A percentile compares a stretch with the other conserved stretches of the same genome.
phyloP scores from a whole-genome alignment of 768 basidiomycete genomes.

The Boletus vermiculosoides region DNA sequence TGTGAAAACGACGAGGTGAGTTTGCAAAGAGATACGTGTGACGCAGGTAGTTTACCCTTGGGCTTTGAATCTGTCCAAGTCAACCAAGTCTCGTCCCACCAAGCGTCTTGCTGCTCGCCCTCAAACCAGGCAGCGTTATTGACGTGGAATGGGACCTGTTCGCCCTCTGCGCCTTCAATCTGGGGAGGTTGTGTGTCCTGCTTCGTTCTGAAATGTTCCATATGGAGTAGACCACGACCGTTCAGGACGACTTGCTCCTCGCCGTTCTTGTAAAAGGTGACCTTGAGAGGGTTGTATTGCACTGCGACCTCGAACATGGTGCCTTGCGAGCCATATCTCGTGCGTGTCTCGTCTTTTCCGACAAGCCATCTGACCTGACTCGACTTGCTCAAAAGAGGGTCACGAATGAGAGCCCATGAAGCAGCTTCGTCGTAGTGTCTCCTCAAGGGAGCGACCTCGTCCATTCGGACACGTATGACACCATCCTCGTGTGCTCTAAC shows the following conservation, averaged over 20 bases:
- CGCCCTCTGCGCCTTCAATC: slow-evolving; percentile 38
- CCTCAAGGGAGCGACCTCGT: slow-evolving; percentile 74
- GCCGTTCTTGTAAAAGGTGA: slow-evolving; percentile 70
- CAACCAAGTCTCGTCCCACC: slow-evolving; percentile 87
- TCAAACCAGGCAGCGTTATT: slow-evolving; percentile 81
- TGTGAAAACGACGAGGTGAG: slow-evolving; percentile 34
- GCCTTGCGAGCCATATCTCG: slow-evolving; percentile 62
- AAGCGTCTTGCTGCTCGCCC: slow-evolving; percentile 76
- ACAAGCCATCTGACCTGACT: slow-evolving; percentile 57
- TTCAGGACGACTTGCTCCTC: slow-evolving; percentile 88
- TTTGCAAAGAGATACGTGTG: neutral
- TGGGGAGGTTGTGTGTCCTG: slow-evolving; percentile 42
- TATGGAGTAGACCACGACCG: slow-evolving; percentile 85
- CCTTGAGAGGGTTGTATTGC: slow-evolving; percentile 69
- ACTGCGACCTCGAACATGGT: slow-evolving; percentile 66
- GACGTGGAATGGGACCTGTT: slow-evolving; percentile 54
- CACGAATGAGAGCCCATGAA: slow-evolving; percentile 78
- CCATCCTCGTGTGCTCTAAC: slow-evolving; percentile 85
- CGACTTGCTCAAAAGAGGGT: slow-evolving; percentile 59
- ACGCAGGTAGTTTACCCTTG: slow-evolving; percentile 59
- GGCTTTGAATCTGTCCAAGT: slow-evolving; percentile 93
- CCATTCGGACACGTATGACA: slow-evolving; percentile 88
- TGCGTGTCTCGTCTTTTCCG: slow-evolving; percentile 62
- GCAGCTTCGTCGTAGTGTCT: slow-evolving; percentile 93
- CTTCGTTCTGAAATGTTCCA: slow-evolving; percentile 94